Evolutionary conservation across 768 basidiomycete genomes (phyloP).

Genomic region (Boletus sp.): DNA sequence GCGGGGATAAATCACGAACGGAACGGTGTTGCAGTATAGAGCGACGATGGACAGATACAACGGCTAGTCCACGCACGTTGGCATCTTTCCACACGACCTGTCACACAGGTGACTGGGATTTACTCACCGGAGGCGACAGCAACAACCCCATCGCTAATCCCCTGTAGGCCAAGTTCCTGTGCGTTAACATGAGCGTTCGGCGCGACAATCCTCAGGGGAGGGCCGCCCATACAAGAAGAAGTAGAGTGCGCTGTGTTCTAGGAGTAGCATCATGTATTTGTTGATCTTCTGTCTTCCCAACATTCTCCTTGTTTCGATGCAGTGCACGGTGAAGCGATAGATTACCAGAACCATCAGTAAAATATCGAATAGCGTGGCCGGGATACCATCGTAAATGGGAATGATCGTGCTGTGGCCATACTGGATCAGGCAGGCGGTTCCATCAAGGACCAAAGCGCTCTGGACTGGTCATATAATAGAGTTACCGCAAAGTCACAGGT

Average conservation of each 20-base stretch:
- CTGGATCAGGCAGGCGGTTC: neutral
- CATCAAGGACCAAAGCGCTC: neutral
- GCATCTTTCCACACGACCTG: neutral
- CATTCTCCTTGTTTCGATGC: neutral
- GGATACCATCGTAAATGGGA: neutral
- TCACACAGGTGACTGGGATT: neutral
- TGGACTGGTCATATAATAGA: neutral
- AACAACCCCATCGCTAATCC: neutral
- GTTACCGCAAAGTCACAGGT: neutral
- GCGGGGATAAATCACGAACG: constrained; percentile 8
- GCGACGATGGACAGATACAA: neutral
- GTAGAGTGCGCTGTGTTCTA: constrained; percentile 10
- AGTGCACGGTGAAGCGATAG: constrained; percentile 8
- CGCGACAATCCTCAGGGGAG: neutral
- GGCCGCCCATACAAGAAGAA: constrained; percentile 9
- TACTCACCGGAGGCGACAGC: neutral
- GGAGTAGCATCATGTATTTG: constrained; percentile 8
- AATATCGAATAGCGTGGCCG: constrained; percentile 1
- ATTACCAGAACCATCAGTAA: constrained; percentile 5
- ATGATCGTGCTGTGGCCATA: neutral
- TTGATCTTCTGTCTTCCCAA: constrained; percentile 3
- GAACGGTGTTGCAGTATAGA: neutral
- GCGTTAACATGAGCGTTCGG: neutral
- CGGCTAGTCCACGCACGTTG: neutral
- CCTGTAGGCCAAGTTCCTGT: constrained; percentile 2